Base-by-base conservation (phyloP, 2,329 filamentous ascomycete genomes). In the Pseudocercospora fuligena region DNA sequence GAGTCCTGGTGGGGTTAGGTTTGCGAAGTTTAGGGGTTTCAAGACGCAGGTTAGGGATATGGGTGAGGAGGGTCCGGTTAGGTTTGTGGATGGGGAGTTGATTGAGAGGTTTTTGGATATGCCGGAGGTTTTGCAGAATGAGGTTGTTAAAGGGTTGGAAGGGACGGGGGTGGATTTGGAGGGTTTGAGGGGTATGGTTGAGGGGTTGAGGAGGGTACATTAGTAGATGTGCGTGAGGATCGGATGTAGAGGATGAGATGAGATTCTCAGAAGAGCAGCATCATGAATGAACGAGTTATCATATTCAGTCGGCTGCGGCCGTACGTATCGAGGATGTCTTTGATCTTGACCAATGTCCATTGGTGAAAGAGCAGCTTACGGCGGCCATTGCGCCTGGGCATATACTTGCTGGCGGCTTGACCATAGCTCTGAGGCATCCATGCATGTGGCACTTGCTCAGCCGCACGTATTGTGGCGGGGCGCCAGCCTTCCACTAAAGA, bases 81-180 rank as follows among this genome's bases (percentile, higher is more conserved):
- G 94, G 1, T 98, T 98, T 74, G 87, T 99, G 12, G 95, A 99
- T 75, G 95, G 94, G 0, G 94, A 97, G 77, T 83, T 98, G 73
- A 84, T 99, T 12, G 94, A 98, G 80, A 81, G 88, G 60, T 97
- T 97, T 76, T 79, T 98, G 71, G 89, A 93, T 69, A 82, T 92
- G 69, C 83, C 86, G 54, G 88, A 90, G 63, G 82, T 82, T 5
- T 73, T 85, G 66, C 87, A 90, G 75, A 80, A 82, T 67, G 81
- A 83, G 72, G 84, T 88, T 64, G 81, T 86, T 7, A 61, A 61
- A 2, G 70, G 82, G 74, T 88, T 86, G 56, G 66, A 81, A 1
- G 40, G 40, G 40, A 43, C 40, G 86, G 56, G 29, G 3, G 59
- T 88, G 82, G 77, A 88, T 82, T 63, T 89, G 82, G 69, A 87